Conservation (phyloP, 257 asterid genomes). For the Penstemon newberryi region DNA sequence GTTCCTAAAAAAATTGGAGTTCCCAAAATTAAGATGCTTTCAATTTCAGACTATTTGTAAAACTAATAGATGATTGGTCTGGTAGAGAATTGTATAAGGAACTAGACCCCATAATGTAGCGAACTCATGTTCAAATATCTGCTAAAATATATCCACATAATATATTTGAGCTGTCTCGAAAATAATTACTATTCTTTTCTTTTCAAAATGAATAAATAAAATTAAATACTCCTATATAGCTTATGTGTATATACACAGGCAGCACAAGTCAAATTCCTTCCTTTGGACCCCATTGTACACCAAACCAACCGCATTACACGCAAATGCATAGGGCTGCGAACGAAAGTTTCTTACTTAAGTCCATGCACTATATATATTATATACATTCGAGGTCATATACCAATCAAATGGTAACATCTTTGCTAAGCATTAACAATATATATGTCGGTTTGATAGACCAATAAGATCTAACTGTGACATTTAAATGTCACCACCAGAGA, state of each 20-base stretch:
- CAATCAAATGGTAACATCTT: neutral
- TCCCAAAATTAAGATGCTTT: too few species aligned
- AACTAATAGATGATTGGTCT: too few species aligned
- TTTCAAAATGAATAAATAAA: neutral
- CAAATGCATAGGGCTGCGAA: neutral
- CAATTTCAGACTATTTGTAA: too few species aligned
- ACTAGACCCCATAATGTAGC: too few species aligned
- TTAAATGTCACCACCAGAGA: neutral
- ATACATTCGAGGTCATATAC: neutral
- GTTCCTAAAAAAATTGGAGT: too few species aligned
- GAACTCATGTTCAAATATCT: too few species aligned
- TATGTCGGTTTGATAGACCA: neutral
- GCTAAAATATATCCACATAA: too few species aligned
- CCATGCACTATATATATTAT: neutral
- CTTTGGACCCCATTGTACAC: neutral
- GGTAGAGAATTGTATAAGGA: too few species aligned
- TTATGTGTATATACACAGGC: neutral
- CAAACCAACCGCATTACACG: conserved; percentile 16
- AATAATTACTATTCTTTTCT: neutral
- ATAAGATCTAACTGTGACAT: conserved; percentile 12
- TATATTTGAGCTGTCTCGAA: too few species aligned
- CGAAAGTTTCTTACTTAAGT: neutral
- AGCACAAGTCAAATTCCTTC: neutral
- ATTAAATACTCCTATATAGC: neutral
- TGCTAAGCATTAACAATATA: neutral